Evolutionary conservation across 371 early-diverging fungal genomes (phyloP), one percentile per base, ranked within the genome.

Genomic region (Mucor plumbeus): DNA sequence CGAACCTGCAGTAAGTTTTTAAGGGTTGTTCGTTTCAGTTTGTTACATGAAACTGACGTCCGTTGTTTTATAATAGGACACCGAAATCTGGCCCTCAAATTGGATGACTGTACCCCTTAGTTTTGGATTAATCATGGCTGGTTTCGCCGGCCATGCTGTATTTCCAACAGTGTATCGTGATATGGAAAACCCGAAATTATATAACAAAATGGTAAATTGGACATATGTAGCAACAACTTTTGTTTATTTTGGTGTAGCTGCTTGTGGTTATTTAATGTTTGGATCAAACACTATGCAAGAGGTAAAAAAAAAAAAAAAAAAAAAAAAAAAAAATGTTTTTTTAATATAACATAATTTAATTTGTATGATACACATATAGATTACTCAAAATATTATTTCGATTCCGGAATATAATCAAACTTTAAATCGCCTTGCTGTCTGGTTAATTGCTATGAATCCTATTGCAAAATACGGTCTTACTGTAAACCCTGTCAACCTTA

Each of bases 251-350:
- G 62, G 61, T 17, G 76, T 83, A 4, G 80, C 77, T n/a, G 74
- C 74, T n/a, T 72, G 75, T 63, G 92, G 94, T 8, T 92, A 92
- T 75, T 26, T 82, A 14, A 94, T 92, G 94, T 93, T 92, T 86
- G 94, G 92, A 0, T 72, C 80, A 62, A 68, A 54, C 14, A 81
- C 84, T 10, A 75, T 80, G 74, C 80, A 87, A 71, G 90, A 90
- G 79, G 87, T 86, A 76, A 70, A 57, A 10, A 48, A 33, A 5
- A 53, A 8, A 50, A 76, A 70, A 57, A 10, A 48, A 33, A 5
- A 53, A 8, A 50, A 38, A 21, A 54, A 4, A 34, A 4, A 54
- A 26, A 34, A 47, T 38, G 11, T 38, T 38, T 38, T 38, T 11
- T 38, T 38, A 11, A 55, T 35, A 31, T 0, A 8, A 59, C 34